Conservation (phyloP, 2,329 filamentous ascomycete genomes). For the Drechslera avenae region DNA sequence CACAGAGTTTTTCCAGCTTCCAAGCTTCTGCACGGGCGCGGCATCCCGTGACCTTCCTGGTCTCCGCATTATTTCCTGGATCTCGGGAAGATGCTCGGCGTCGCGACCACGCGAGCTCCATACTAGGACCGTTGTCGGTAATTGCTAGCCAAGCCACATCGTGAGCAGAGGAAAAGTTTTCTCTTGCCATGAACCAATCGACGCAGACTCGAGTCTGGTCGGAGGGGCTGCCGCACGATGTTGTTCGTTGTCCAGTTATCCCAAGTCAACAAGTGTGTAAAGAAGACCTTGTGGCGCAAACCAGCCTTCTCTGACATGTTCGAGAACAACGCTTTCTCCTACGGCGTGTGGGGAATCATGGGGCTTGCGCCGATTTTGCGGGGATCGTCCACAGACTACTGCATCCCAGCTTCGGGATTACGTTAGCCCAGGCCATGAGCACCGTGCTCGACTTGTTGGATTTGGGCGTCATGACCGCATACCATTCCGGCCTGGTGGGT, state of each 20-base stretch:
- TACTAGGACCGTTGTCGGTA: slow-evolving; percentile 24
- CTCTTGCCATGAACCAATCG: slow-evolving; percentile 6
- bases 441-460: slow-evolving; percentile 17
- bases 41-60: slow-evolving; percentile 5
- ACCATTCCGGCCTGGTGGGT: slow-evolving; percentile 8
- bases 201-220: slow-evolving; percentile 1
- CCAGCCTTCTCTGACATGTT: slow-evolving; percentile 14
- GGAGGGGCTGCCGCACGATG: slow-evolving; percentile 11
- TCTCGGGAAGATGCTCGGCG: slow-evolving; percentile 37
- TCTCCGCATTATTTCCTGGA: slow-evolving; percentile 14
- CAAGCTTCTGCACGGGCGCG: background rate
- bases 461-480: slow-evolving; percentile 24
- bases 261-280: background rate
- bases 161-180: slow-evolving; percentile 16
- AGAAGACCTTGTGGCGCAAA: slow-evolving; percentile 15
- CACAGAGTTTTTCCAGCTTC: slow-evolving; percentile 5
- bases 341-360: slow-evolving; percentile 24
- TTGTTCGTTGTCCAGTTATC: slow-evolving; percentile 7
- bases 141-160: slow-evolving; percentile 18
- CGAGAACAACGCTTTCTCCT: slow-evolving; percentile 24
- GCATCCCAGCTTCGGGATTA: slow-evolving; percentile 18
- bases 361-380: slow-evolving; percentile 21
- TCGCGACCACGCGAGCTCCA: slow-evolving; percentile 10
- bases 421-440: slow-evolving; percentile 20
- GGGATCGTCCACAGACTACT: slow-evolving; percentile 27